Evolutionary conservation across 768 basidiomycete genomes (phyloP), one percentile per base, ranked within the genome.

Genomic region (Paxillus rubicundulus): DNA sequence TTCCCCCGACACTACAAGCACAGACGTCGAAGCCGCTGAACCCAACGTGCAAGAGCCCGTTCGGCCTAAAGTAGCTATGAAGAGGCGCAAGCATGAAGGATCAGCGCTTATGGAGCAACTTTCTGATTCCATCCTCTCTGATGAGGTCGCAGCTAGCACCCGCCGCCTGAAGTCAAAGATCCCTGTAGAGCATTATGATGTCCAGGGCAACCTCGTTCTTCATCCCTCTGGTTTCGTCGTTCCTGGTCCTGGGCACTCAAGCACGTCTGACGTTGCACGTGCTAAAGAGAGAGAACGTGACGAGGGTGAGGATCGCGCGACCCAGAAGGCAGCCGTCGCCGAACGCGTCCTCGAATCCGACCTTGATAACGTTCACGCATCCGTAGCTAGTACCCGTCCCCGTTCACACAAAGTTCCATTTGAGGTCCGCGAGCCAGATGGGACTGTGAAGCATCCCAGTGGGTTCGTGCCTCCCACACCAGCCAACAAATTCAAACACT

Each of bases 381-480:
- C 50, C 12, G 40, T 51, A 34, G 54, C 66, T 2, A 67, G 58
- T 8, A 65, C 63, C 1, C 56, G 63, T 6, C 59, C 62, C 9
- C 49, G 57, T 16, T 44, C 36, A 5, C 69, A 71, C 55, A 77
- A 78, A 62, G 67, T 77, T 6, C 77, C 77, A 1, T 74, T 73
- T 20, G 77, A 78, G 57, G 66, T 76, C 0, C 57, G 63, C 30
- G 63, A 68, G 21, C 51, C 49, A 4, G 75, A 77, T 45, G 77
- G 77, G 20, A 70, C 58, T 1, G 59, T 75, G 37, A 63, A 64
- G 34, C 75, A 76, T 45, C 68, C 76, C 1, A 74, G 73, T 28
- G 77, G 77, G 1, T 78, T 76, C 56, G 66, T 71, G 9, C 75
- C 75, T 2, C 76, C 76, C 2, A 77, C 76, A 1, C 69, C 76